Evolutionary conservation across 805 yeast genomes (phyloP).

Genomic region (Clavispora asparagi): DNA sequence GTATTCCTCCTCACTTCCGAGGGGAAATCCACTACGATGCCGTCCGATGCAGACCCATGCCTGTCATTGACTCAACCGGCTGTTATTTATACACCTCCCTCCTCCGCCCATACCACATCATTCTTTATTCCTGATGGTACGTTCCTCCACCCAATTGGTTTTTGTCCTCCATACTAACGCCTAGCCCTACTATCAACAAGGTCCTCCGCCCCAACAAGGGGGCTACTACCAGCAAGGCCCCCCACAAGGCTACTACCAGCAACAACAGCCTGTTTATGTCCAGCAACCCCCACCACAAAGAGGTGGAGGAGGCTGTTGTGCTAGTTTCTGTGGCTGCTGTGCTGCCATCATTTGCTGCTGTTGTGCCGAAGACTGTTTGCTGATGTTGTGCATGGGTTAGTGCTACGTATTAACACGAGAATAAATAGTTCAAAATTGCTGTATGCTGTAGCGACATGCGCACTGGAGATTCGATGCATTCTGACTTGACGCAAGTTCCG

Average conservation of each 20-base stretch:
- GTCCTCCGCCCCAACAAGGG: slow-evolving; percentile 17
- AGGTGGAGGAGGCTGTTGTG: slow-evolving; percentile 22
- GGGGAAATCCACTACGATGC: background rate
- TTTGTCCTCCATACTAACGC: slow-evolving; percentile 4
- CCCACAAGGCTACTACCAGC: slow-evolving; percentile 27
- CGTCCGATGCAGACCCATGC: background rate
- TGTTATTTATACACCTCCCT: background rate
- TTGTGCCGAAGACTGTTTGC: slow-evolving; percentile 18
- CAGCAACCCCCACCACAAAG: slow-evolving; percentile 22
- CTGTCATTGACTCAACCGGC: background rate
- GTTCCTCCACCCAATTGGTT: background rate
- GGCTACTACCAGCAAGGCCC: slow-evolving; percentile 25
- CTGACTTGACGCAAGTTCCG: too few relatives aligned
- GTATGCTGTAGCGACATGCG: background rate
- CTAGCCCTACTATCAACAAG: slow-evolving; percentile 11
- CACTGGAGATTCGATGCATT: background rate
- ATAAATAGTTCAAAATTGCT: background rate
- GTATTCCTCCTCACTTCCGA: background rate
- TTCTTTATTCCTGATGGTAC: background rate
- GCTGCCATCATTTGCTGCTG: slow-evolving; percentile 18
- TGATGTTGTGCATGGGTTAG: slow-evolving; percentile 5
- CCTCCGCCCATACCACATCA: background rate
- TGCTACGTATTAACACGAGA: background rate
- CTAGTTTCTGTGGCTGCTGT: slow-evolving; percentile 17
- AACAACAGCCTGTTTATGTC: slow-evolving; percentile 29